A percentile compares a stretch with the other conserved stretches of the same genome.
Conservation (phyloP, 192 early-diverging fungal genomes). For the Coemansia sp. region DNA sequence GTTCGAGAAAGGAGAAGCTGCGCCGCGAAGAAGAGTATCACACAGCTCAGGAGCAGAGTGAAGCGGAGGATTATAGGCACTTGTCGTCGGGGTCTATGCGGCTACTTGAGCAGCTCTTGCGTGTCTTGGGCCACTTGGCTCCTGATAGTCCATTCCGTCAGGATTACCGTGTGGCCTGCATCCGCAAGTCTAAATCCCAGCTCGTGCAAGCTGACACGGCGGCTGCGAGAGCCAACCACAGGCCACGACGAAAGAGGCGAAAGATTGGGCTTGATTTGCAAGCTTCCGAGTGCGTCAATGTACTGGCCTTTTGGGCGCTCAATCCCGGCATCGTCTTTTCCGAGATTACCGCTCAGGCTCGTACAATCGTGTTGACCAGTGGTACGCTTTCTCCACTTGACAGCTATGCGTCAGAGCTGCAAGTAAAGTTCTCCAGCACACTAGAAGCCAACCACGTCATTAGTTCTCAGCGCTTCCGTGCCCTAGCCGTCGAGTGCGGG, state of each 20-base stretch:
- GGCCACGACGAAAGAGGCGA: slow-evolving; percentile 1
- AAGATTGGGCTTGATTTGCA: neutral
- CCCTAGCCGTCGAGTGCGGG: slow-evolving; percentile 55
- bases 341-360: slow-evolving; percentile 41
- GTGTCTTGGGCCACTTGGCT: slow-evolving; percentile 17
- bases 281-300: slow-evolving; percentile 11
- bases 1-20: slow-evolving; percentile 3
- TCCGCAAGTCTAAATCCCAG: slow-evolving; percentile 5
- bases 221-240: neutral
- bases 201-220: too few species aligned
- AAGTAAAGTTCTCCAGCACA: slow-evolving; percentile 50
- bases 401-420: slow-evolving; percentile 60
- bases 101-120: slow-evolving; percentile 23
- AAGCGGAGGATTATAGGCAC: neutral
- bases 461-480: slow-evolving; percentile 57
- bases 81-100: slow-evolving; percentile 26
- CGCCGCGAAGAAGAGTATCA: neutral
- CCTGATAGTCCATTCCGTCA: slow-evolving; percentile 2
- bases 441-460: slow-evolving; percentile 72
- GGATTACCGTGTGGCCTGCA: slow-evolving; percentile 38
- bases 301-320: slow-evolving; percentile 42
- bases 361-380: slow-evolving; percentile 61
- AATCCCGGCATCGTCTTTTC: slow-evolving; percentile 38
- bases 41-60: neutral
- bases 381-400: slow-evolving; percentile 67